Percentiles rank a stretch among this genome's conserved stretches.
Evolutionary conservation across 352 stramenopile genomes (phyloP).

Genomic region (Globisporangium cederbergense): DNA sequence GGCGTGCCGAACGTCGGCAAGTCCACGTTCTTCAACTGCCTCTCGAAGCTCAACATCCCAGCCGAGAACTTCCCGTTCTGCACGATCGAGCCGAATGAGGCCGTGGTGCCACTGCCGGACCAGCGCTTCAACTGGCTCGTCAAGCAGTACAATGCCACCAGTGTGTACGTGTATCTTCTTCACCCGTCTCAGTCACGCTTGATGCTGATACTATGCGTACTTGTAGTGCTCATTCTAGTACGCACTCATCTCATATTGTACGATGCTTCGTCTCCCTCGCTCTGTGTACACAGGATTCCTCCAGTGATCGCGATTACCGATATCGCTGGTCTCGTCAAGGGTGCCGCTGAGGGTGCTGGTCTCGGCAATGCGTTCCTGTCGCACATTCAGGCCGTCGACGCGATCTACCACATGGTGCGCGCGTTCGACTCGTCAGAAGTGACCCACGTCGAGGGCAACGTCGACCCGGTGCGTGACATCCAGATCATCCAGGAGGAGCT

Average conservation of each 20-base stretch:
- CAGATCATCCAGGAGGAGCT: conserved; percentile 99
- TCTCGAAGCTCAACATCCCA: conserved; percentile 93
- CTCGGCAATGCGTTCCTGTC: conserved; percentile 99
- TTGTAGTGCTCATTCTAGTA: neutral
- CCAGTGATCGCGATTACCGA: conserved; percentile 98
- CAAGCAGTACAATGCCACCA: conserved; percentile 93
- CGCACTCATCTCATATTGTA: neutral
- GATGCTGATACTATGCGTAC: neutral
- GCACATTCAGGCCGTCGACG: conserved; percentile 99
- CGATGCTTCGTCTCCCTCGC: neutral
- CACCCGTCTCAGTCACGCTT: neutral
- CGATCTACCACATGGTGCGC: conserved; percentile 97
- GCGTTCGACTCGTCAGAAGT: conserved; percentile 98
- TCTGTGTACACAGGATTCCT: conserved; percentile 61
- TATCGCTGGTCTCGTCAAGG: conserved; percentile 98
- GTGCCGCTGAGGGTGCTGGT: conserved; percentile 96
- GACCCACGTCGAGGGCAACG: conserved; percentile 98
- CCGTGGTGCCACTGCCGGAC: conserved; percentile 95
- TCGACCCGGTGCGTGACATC: conserved; percentile 98
- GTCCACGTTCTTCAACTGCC: conserved; percentile 99
- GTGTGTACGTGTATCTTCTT: conserved; percentile 51
- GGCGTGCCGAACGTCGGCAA: conserved; percentile 99
- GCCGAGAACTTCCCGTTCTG: conserved; percentile 96
- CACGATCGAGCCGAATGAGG: conserved; percentile 99
- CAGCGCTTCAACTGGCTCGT: conserved; percentile 99